These are phyloP conservation scores for Astrocystis sublimbata DNA, from an alignment of 495 filamentous ascomycete species.

Conservation along the genomic window DNA sequence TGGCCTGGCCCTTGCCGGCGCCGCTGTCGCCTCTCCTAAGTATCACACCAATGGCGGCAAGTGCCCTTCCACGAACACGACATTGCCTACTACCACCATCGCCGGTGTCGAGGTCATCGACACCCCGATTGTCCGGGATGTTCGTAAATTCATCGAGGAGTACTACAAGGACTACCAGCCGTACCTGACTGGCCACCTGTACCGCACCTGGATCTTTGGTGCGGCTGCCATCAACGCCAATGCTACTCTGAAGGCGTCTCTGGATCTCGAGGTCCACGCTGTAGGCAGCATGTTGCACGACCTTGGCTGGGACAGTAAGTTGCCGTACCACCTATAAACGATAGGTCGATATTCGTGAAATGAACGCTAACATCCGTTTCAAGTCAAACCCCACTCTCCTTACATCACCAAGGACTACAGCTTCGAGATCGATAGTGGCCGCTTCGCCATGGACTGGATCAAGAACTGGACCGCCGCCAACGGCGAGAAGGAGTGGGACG, in stretches of 20 bases:
- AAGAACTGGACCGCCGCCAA: constrained; percentile 6
- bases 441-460: not conserved
- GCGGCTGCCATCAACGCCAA: not conserved
- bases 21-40: not conserved
- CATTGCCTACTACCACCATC: not conserved
- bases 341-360: not conserved
- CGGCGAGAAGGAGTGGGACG: not conserved
- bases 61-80: not conserved
- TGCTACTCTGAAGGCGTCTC: not conserved
- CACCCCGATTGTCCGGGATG: not conserved
- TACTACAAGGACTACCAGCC: not conserved
- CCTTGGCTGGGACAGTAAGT: constrained; percentile 22
- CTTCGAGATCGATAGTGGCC: not conserved
- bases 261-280: not conserved
- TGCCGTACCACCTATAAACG: not conserved
- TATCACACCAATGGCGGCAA: not conserved
- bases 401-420: not conserved
- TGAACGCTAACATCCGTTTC: not conserved
- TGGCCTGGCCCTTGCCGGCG: not conserved
- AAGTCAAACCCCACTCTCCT: not conserved
- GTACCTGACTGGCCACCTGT: not conserved
- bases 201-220: not conserved
- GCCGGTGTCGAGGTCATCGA: not conserved
- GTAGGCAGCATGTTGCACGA: not conserved
- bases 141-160: not conserved